Evolutionary conservation across 78 protist genomes (phyloP), one percentile per base, ranked within the genome.

Genomic region (Polysphondylium violaceum): DNA sequence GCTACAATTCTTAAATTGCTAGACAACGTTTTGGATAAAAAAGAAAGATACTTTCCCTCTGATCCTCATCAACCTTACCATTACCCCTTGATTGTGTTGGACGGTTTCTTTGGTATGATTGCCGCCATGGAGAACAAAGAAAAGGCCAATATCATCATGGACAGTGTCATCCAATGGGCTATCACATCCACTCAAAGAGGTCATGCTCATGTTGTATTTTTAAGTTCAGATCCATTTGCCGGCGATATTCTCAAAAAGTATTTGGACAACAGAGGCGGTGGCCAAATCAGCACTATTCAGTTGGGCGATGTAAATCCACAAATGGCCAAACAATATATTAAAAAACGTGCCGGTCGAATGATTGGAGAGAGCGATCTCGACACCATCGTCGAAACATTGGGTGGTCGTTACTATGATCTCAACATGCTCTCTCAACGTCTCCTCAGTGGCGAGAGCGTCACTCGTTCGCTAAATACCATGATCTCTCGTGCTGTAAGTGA

Each of bases 51-150:
- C 0, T 83, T 83, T 63, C 91, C 91, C 29, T 0, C 3, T 19
- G 79, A 83, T 59, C 79, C 77, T 19, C 91, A 83, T 44, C 58
- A 67, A 59, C 79, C 91, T 0, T 83, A 35, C 19, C 59, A 63
- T 1, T 83, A 83, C 50, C 91, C 91, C 38, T 43, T 83, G 74
- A 83, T 83, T 41, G 91, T 83, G 2, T 58, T 83, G 2, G 91
- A 83, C 43, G 91, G 91, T 58, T 83, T 83, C 71, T 83, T 83
- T 69, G 91, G 91, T 55, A 83, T 59, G 67, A 83, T 83, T 43
- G 65, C 53, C n/a, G 91, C 91, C 12, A 83, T 83, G 91, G 91
- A 83, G 2, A 69, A 61, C 27, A 83, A 83, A 29, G 91, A 83
- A 23, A 83, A 83, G 31, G 91, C 91, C 31, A 83, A 83, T n/a